Conservation (phyloP, 495 filamentous ascomycete genomes). For the Neurospora hispaniola region DNA sequence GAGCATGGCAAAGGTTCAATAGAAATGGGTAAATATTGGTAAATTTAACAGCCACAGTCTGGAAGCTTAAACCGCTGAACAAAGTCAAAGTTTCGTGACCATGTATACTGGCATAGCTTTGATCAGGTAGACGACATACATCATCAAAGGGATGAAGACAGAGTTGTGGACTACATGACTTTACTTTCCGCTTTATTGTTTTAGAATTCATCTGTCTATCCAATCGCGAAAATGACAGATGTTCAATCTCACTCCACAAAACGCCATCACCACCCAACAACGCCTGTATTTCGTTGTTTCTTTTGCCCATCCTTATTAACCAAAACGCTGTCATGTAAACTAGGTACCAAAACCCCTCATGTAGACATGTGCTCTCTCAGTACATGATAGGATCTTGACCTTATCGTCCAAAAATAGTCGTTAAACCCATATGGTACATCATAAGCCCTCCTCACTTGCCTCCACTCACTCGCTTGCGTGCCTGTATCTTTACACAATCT, state of each 20-base stretch:
- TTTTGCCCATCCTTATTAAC: background rate
- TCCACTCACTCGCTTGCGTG: background rate
- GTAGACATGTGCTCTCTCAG: background rate
- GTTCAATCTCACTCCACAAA: background rate
- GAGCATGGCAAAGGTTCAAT: background rate
- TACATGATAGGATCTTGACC: background rate
- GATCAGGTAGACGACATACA: background rate
- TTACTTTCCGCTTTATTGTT: background rate
- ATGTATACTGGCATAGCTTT: background rate
- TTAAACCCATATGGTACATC: background rate
- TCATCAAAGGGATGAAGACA: background rate
- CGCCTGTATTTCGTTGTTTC: background rate
- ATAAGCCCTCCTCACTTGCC: background rate
- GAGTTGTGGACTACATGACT: background rate
- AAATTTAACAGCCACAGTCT: background rate
- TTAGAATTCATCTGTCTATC: background rate
- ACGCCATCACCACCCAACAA: background rate
- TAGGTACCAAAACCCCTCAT: background rate
- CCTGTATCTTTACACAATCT: slow-evolving; percentile 33
- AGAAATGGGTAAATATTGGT: background rate
- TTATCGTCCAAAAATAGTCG: background rate
- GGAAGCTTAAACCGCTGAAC: background rate
- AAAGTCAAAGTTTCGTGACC: background rate
- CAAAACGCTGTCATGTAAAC: background rate
- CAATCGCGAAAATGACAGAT: background rate